phyloP scores from a whole-genome alignment of 495 filamentous ascomycete genomes.

The Podospora anserina region DNA sequence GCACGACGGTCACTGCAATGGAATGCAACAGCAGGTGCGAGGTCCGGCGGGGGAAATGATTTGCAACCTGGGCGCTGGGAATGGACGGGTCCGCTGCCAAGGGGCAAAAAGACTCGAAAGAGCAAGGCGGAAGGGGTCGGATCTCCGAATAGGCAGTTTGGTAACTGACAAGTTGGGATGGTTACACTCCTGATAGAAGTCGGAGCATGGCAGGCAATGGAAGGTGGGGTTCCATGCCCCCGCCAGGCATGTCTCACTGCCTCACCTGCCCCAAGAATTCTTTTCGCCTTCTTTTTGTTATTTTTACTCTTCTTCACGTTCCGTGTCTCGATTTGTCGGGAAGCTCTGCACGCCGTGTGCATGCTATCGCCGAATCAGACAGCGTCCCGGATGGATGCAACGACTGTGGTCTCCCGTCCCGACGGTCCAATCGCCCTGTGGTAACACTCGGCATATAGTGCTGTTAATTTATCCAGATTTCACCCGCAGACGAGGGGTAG shows the following conservation, averaged over 20 bases:
- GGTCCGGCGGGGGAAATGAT: slow-evolving; percentile 17
- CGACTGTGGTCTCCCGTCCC: slow-evolving; percentile 1
- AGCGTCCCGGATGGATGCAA: slow-evolving; percentile 5
- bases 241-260: not conserved
- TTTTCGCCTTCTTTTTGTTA: not conserved
- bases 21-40: slow-evolving; percentile 28
- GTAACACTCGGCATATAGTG: slow-evolving; percentile 11
- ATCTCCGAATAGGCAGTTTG: slow-evolving; percentile 1
- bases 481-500: slow-evolving; percentile 6
- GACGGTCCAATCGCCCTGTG: slow-evolving; percentile 15
- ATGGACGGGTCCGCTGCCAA: not conserved
- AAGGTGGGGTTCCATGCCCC: not conserved
- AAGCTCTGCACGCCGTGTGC: not conserved
- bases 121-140: not conserved
- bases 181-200: not conserved
- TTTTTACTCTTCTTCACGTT: not conserved
- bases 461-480: slow-evolving; percentile 20
- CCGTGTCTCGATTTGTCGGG: slow-evolving; percentile 6
- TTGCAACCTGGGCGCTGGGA: slow-evolving; percentile 26
- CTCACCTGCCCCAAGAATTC: not conserved
- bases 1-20: slow-evolving; percentile 22
- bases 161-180: not conserved
- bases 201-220: not conserved
- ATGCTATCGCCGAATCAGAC: slow-evolving; percentile 10
- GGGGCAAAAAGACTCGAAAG: not conserved